Evolutionary conservation across 208 protist species (phyloP), one percentile per base, ranked within the genome.

Genomic region (Naegleria lovaniensis): DNA sequence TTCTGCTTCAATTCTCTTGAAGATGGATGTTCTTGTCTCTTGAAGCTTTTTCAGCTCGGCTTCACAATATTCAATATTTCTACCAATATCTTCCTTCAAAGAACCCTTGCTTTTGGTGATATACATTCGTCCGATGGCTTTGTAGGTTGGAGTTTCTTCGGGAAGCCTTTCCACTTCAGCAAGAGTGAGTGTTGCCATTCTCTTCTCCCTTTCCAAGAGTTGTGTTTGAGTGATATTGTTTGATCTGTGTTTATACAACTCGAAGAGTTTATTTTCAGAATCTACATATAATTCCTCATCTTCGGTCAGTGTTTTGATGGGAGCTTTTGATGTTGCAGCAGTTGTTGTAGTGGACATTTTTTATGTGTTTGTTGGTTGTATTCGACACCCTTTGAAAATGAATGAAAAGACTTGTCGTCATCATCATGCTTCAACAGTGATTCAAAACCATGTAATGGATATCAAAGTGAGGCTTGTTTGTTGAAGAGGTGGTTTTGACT

Each of bases 131-230:
- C 85, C 85, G 5, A 88, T 58, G 11, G 85, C 9, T 36, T 88
- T 88, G n/a, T 88, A 88, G 5, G n/a, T 40, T 7, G 13, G 29
- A 19, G 19, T 88, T 0, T 88, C 85, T 11, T 6, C 15, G 16
- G 85, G 85, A 51, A 88, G 25, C n/a, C 25, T 39, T 38, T 88
- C 33, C 4, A 88, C 2, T 39, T 88, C 85, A 59, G 33, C 85
- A 39, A 58, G 38, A 5, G 43, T 58, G 16, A 88, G 16, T 33
- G 19, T 29, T 33, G 41, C 43, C 16, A 88, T 58, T 58, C 43
- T 88, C n/a, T 58, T 88, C 33, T 88, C 85, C 58, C 43, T 88
- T 58, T 88, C 85, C 13, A 88, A 39, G 0, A 43, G 22, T 88
- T 88, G 85, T 9, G 85, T 2, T 33, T 33, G 19, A 39, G 6